Base-by-base conservation (phyloP, 495 filamentous ascomycete genomes). In the Trichocladium antarcticum region DNA sequence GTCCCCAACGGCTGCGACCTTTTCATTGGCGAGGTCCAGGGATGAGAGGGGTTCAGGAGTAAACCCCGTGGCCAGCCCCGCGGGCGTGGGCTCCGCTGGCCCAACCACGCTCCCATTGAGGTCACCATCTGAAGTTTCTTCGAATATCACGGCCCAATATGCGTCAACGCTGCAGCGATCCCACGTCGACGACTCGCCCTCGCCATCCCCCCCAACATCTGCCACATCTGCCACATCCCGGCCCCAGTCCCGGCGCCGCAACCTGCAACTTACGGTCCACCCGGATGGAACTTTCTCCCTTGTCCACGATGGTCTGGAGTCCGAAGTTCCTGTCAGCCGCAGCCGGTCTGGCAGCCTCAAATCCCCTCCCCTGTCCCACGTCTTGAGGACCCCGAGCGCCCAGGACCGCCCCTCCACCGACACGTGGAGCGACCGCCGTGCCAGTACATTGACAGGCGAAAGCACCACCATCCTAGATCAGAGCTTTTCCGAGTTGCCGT, bases 231-330 rank as follows among this genome's bases (percentile, higher is more conserved):
- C 28, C 36, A 55, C 22, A 42, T 53, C 58, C 27, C 61, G 65
- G 15, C 49, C 69, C 22, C 35, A 47, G 42, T 68, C 69, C 6
- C 60, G 71, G 38, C 61, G 70, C 47, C 56, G 61, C 28, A 71
- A 61, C 40, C 42, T 65, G 47, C 49, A 37, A 5, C 63, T 74
- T 28, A 60, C 57, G 29, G 57, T 73, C 36, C 60, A 74, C 51
- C 48, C 72, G 6, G 69, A 74, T 60, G 72, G 72, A 53, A 74
- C 72, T 10, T 74, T 74, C 52, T 67, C 69, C 19, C 49, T 74
- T 22, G 57, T 72, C 27, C 61, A 47, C 35, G 50, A 50, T 32
- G 53, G 43, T n/a, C 45, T n/a, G n/a, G 44, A 49, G 19, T 47
- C 55, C 15, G 57, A 54, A 34, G 37, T 51, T 36, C 53, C 55